These are phyloP conservation scores for Trichoderma aggressivum DNA, from an alignment of 2,329 filamentous ascomycete species.

Conservation along the genomic window DNA sequence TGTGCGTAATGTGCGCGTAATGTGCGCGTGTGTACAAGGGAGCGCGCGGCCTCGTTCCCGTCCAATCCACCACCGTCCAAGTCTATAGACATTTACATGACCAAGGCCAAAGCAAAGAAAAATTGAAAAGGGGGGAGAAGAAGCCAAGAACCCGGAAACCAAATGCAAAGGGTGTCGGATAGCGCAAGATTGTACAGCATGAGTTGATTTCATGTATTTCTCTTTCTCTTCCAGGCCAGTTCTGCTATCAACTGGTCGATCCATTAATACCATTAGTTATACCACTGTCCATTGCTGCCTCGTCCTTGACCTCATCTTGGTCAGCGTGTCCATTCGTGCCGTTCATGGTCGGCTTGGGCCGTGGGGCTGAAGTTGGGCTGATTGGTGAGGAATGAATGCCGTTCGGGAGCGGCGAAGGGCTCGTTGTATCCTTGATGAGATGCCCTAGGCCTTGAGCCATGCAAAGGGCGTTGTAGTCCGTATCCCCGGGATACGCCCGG, in stretches of 20 bases:
- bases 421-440: slow-evolving; percentile 46
- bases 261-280: slow-evolving; percentile 32
- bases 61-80: background rate
- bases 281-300: slow-evolving; percentile 24
- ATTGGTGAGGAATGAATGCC: slow-evolving; percentile 47
- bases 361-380: slow-evolving; percentile 34
- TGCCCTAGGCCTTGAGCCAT: slow-evolving; percentile 56
- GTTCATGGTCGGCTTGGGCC: slow-evolving; percentile 29
- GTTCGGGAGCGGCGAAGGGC: slow-evolving; percentile 42
- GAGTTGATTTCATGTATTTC: background rate
- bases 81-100: slow-evolving; percentile 18
- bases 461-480: slow-evolving; percentile 54
- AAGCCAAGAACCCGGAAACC: background rate
- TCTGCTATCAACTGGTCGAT: slow-evolving; percentile 14
- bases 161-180: background rate
- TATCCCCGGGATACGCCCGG: slow-evolving; percentile 52
- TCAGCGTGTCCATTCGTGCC: slow-evolving; percentile 28
- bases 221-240: background rate
- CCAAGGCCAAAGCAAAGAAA: background rate
- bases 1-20: slow-evolving; percentile 7
- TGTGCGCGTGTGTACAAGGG: slow-evolving; percentile 11
- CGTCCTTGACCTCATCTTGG: slow-evolving; percentile 22
- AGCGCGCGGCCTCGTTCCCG: background rate
- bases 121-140: background rate
- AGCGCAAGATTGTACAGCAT: slow-evolving; percentile 11